Conservation (phyloP, 768 basidiomycete species). For the Daedalea quercina region DNA sequence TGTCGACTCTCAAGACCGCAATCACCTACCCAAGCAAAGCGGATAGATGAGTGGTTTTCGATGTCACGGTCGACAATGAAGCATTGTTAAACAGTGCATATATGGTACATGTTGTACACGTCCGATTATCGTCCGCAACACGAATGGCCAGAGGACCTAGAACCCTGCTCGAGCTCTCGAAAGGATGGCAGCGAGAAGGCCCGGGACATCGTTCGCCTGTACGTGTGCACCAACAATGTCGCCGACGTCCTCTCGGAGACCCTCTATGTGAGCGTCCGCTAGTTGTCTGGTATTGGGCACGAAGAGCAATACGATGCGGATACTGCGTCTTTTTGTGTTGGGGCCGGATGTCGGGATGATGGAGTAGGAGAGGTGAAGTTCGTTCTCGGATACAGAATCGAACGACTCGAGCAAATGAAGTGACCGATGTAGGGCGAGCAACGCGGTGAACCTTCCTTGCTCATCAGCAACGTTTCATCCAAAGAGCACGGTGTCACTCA, state of each 20-base stretch:
- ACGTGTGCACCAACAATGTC: constrained; percentile 59
- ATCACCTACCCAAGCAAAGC: too few relatives aligned
- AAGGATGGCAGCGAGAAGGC: constrained; percentile 55
- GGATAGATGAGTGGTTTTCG: too few relatives aligned
- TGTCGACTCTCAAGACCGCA: too few relatives aligned
- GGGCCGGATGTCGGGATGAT: constrained; percentile 28
- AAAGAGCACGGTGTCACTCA: constrained; percentile 24
- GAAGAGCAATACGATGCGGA: constrained; percentile 58
- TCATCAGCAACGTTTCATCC: background rate
- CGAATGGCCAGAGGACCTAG: background rate
- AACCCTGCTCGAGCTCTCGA: constrained; percentile 33
- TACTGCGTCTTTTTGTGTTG: constrained; percentile 17
- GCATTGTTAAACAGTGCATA: too few relatives aligned
- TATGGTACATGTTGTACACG: too few relatives aligned
- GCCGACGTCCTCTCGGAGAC: constrained; percentile 46
- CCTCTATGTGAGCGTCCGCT: constrained; percentile 50
- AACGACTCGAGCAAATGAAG: constrained; percentile 55
- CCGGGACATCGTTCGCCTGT: constrained; percentile 57
- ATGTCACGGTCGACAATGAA: too few relatives aligned
- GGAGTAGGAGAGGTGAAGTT: constrained; percentile 63
- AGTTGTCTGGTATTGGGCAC: constrained; percentile 62
- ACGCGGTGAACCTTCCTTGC: constrained; percentile 57
- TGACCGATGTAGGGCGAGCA: constrained; percentile 56
- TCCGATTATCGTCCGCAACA: too few relatives aligned
- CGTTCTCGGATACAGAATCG: constrained; percentile 64